Conservation (phyloP, 768 basidiomycete species). For the Russula abietina region DNA sequence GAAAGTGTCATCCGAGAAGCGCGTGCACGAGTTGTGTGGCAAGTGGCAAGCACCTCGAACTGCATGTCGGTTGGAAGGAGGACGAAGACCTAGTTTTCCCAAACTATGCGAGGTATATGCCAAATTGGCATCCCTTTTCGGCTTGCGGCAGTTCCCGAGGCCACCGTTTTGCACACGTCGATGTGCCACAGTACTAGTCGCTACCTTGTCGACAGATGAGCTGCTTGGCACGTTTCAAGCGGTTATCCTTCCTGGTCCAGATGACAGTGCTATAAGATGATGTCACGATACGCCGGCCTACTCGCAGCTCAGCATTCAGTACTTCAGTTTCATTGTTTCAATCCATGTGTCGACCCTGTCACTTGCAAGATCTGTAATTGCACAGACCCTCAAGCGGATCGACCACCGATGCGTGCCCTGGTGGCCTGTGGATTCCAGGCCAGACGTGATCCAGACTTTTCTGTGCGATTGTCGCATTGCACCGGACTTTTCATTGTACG, state of each 20-base stretch:
- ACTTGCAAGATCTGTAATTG: constrained; percentile 2
- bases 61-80: constrained; percentile 44
- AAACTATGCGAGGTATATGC: background rate
- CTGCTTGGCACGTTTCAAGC: background rate
- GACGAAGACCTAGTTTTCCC: background rate
- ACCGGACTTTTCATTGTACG: background rate
- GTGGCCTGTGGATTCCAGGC: background rate
- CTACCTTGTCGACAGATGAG: background rate
- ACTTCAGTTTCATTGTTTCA: constrained; percentile 35
- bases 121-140: no score
- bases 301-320: no score
- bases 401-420: background rate
- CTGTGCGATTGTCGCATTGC: background rate
- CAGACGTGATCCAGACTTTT: background rate
- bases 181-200: background rate
- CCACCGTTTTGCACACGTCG: no score
- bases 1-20: constrained; percentile 81
- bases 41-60: constrained; percentile 77
- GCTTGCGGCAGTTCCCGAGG: background rate
- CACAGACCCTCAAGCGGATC: no score
- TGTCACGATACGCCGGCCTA: background rate
- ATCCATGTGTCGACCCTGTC: constrained; percentile 39
- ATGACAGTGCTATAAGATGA: background rate
- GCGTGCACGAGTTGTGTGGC: constrained; percentile 73
- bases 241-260: background rate